Evolutionary conservation across 1,284 basidiomycete species (phyloP).

Genomic region (Malassezia psittaci): DNA sequence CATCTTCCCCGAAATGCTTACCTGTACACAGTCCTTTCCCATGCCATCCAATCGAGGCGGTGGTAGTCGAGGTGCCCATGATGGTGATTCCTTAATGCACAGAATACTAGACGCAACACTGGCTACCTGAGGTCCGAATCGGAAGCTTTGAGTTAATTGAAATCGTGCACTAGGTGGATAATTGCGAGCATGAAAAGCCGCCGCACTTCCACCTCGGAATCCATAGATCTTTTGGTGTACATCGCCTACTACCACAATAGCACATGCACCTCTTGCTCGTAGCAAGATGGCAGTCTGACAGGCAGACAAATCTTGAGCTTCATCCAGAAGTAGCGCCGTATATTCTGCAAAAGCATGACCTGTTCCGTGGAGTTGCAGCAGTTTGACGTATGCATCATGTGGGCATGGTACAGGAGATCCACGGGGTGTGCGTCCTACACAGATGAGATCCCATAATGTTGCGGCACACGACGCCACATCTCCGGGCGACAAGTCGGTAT

Average conservation of each 20-base stretch:
- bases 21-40: slow-evolving; percentile 19
- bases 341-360: slow-evolving; percentile 25
- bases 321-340: slow-evolving; percentile 35
- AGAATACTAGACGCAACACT: slow-evolving; percentile 29
- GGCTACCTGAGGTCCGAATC: slow-evolving; percentile 34
- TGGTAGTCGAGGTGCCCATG: slow-evolving; percentile 21
- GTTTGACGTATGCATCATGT: slow-evolving; percentile 42
- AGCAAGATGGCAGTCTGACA: slow-evolving; percentile 34
- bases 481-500: slow-evolving; percentile 26
- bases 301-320: slow-evolving; percentile 39
- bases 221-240: slow-evolving; percentile 42
- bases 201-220: slow-evolving; percentile 36
- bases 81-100: slow-evolving; percentile 26
- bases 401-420: slow-evolving; percentile 28
- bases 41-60: slow-evolving; percentile 24
- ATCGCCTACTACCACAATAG: slow-evolving; percentile 38
- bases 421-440: slow-evolving; percentile 18
- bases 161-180: slow-evolving; percentile 29
- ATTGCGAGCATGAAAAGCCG: slow-evolving; percentile 32
- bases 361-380: slow-evolving; percentile 29
- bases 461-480: slow-evolving; percentile 23
- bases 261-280: slow-evolving; percentile 28
- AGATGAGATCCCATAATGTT: slow-evolving; percentile 30
- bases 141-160: slow-evolving; percentile 36
- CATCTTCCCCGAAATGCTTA: not conserved